phyloP scores from a whole-genome alignment of 306 rosid genomes.

The Citrullus colocynthis region DNA sequence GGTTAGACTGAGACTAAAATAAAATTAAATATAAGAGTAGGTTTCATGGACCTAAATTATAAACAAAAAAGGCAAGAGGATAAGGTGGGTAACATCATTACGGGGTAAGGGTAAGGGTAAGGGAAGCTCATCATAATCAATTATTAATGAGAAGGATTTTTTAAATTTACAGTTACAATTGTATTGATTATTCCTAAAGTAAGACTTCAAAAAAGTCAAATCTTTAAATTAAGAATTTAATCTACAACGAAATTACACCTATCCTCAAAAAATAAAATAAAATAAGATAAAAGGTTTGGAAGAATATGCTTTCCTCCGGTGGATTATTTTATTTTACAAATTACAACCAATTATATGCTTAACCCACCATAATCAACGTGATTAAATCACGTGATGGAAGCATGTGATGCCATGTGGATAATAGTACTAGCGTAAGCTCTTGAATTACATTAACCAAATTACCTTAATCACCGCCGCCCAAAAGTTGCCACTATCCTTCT shows the following conservation, averaged over 20 bases:
- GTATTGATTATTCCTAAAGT: neutral
- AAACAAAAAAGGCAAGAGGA: neutral
- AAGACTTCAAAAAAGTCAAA: neutral
- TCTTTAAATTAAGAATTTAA: neutral
- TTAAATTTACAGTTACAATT: neutral
- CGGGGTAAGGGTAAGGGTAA: neutral
- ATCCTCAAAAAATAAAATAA: neutral
- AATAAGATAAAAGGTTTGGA: neutral
- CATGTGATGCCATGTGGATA: neutral
- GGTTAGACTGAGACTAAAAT: neutral
- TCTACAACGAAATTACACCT: neutral
- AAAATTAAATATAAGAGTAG: neutral
- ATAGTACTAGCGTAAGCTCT: neutral
- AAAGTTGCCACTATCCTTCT: neutral
- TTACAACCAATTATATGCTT: neutral
- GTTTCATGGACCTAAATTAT: neutral
- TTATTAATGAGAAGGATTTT: neutral
- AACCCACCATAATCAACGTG: neutral
- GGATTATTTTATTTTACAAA: neutral
- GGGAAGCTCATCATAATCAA: neutral
- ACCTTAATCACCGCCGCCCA: conserved; percentile 41
- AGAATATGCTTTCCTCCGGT: neutral
- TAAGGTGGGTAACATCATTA: conserved; percentile 1
- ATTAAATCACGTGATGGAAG: neutral
- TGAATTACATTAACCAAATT: neutral